phyloP scores from a whole-genome alignment of 2,329 filamentous ascomycete genomes.

The Ascochyta koolunga region DNA sequence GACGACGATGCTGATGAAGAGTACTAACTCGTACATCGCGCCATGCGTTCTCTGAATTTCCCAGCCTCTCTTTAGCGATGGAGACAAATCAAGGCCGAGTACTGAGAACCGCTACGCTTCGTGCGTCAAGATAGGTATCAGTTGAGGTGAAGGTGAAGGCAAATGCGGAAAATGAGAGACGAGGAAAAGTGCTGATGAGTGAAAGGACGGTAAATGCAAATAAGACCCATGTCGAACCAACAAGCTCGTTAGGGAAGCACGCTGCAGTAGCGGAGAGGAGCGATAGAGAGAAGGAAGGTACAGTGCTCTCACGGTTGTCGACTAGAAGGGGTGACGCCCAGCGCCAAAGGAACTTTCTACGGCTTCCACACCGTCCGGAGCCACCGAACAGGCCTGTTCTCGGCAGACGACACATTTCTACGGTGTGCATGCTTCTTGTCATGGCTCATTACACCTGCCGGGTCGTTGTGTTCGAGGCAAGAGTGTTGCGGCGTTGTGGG shows the following conservation, averaged over 20 bases:
- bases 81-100: not conserved
- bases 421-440: conserved; percentile 11
- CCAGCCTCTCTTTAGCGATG: not conserved
- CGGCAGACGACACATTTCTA: conserved; percentile 23
- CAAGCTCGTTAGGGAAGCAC: conserved; percentile 18
- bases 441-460: conserved; percentile 31
- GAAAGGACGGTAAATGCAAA: conserved; percentile 18
- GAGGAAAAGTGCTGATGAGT: conserved; percentile 1
- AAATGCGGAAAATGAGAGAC: not conserved
- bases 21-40: conserved; percentile 26
- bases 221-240: conserved; percentile 4
- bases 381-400: conserved; percentile 14
- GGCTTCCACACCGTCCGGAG: conserved; percentile 13
- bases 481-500: conserved; percentile 35
- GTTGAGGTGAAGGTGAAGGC: not conserved
- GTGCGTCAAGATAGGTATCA: not conserved
- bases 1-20: conserved; percentile 13
- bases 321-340: conserved; percentile 20
- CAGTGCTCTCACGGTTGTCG: conserved; percentile 17
- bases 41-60: not conserved
- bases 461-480: conserved; percentile 26
- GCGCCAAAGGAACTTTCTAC: conserved; percentile 22
- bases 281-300: conserved; percentile 25
- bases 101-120: not conserved
- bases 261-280: conserved; percentile 9